These are phyloP conservation scores for Chondrus crispus DNA, from an alignment of 23 red algal species.

Conservation along the genomic window DNA sequence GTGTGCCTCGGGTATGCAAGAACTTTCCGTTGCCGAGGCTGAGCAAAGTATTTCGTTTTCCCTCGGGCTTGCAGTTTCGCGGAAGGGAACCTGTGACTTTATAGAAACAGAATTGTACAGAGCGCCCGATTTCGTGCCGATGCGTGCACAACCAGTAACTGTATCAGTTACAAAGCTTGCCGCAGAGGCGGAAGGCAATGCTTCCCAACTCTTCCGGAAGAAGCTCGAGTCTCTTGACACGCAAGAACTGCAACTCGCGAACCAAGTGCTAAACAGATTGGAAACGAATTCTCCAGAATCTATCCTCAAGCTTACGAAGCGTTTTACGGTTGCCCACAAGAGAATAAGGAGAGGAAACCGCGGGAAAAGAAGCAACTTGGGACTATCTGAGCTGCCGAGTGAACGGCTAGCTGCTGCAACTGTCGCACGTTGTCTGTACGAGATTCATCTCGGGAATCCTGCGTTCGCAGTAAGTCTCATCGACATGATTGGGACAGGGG, in stretches of 20 bases:
- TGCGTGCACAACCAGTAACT: background rate
- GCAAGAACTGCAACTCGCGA: background rate
- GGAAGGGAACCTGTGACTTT: slow-evolving; percentile 2
- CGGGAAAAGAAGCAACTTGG: background rate
- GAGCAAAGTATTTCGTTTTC: background rate
- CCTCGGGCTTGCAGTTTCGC: background rate
- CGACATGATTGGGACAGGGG: slow-evolving; percentile 51
- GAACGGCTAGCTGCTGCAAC: slow-evolving; percentile 39
- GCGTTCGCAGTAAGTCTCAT: slow-evolving; percentile 47
- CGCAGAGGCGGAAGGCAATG: background rate
- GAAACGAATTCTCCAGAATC: slow-evolving; percentile 1
- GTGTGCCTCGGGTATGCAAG: background rate
- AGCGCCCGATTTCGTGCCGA: background rate
- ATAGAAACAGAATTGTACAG: background rate
- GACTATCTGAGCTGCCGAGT: slow-evolving; percentile 17
- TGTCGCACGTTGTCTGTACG: slow-evolving; percentile 46
- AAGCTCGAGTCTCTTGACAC: background rate
- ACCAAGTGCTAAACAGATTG: background rate
- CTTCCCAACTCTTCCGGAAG: background rate
- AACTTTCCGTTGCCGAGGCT: background rate
- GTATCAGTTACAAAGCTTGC: background rate
- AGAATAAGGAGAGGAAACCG: background rate
- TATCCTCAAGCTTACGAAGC: background rate
- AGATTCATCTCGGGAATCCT: slow-evolving; percentile 6
- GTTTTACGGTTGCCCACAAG: background rate